These are phyloP conservation scores for Cadophora luteo-olivacea DNA, from an alignment of 2,329 filamentous ascomycete genomes.

Conservation along the genomic window DNA sequence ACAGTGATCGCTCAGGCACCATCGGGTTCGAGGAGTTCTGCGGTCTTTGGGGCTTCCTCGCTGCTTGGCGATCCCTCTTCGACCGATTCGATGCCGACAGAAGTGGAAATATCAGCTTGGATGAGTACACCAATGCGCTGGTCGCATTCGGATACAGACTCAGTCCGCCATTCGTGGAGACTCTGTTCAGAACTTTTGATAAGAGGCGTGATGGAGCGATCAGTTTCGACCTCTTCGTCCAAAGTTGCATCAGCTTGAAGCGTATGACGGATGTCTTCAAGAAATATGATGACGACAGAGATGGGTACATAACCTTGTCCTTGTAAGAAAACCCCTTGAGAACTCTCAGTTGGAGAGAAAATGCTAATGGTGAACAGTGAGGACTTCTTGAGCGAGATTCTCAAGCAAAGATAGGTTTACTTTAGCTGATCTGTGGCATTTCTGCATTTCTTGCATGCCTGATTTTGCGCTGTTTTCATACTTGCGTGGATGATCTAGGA, in stretches of 20 bases:
- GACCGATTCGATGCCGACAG: conserved; percentile 92
- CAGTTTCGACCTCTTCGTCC: conserved; percentile 96
- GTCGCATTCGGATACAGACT: conserved; percentile 93
- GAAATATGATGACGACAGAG: conserved; percentile 95
- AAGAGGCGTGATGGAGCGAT: conserved; percentile 73
- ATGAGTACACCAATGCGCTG: conserved; percentile 89
- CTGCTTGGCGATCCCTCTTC: conserved; percentile 92
- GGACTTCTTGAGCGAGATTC: conserved; percentile 44
- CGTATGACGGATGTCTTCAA: conserved; percentile 99
- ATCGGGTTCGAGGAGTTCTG: conserved; percentile 98
- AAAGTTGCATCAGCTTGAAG: conserved; percentile 95
- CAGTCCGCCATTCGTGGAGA: conserved; percentile 79
- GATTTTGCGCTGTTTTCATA: conserved; percentile 12
- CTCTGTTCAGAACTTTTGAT: conserved; percentile 90
- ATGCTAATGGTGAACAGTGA: conserved; percentile 34
- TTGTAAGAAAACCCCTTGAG: conserved; percentile 52
- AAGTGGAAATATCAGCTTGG: conserved; percentile 83
- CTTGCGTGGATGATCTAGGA: conserved; percentile 23
- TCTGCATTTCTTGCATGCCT: conserved; percentile 11
- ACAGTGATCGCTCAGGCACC: conserved; percentile 84
- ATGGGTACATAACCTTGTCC: conserved; percentile 86
- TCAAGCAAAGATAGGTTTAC: conserved; percentile 39
- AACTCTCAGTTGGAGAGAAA: not conserved
- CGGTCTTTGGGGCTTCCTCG: conserved; percentile 93
- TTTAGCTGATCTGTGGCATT: not conserved